Evolutionary conservation across 2,329 filamentous ascomycete species (phyloP).

Genomic region (Plectosphaerella sp.): DNA sequence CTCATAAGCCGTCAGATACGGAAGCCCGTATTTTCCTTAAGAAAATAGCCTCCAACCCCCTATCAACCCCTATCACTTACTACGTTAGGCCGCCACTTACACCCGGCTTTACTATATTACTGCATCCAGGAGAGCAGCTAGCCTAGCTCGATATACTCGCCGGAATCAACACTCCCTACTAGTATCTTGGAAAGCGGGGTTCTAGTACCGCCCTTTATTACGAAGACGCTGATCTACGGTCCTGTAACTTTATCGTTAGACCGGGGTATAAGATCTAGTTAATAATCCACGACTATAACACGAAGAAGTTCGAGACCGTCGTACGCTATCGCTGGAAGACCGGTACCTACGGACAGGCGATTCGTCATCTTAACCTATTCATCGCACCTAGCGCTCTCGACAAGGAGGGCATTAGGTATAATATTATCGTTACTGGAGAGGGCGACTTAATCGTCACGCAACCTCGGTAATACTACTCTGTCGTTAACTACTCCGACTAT

Average conservation of each 20-base stretch:
- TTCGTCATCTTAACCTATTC: constrained; percentile 5
- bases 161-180: background rate
- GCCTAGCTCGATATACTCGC: background rate
- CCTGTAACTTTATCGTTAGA: background rate
- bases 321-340: background rate
- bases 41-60: background rate
- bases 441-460: constrained; percentile 5
- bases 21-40: background rate
- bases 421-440: constrained; percentile 3
- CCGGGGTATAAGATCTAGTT: constrained; percentile 1
- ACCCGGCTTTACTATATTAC: background rate
- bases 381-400: constrained; percentile 2
- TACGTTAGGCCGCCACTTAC: background rate
- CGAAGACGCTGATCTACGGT: background rate
- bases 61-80: background rate
- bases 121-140: background rate
- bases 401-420: constrained; percentile 3
- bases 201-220: background rate
- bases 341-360: constrained; percentile 3
- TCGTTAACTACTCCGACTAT: constrained; percentile 5
- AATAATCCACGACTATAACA: background rate
- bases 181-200: background rate
- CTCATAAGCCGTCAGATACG: background rate
- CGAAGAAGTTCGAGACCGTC: constrained; percentile 3
- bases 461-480: constrained; percentile 3